Base-by-base conservation (phyloP, 1,139 yeast species). In the Spathaspora jeffriesii region DNA sequence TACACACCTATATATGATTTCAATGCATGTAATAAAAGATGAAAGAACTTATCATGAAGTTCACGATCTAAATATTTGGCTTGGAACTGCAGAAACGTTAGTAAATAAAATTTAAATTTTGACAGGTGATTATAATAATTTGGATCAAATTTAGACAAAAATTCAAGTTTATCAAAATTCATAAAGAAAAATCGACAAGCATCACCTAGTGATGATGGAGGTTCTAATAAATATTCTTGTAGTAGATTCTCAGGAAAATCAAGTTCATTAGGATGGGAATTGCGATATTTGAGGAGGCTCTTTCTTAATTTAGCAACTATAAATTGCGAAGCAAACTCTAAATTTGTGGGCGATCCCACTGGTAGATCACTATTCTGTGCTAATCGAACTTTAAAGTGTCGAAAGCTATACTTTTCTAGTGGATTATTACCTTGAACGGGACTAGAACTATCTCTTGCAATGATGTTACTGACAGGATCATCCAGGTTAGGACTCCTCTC, bases 131-230 rank as follows among this genome's bases (percentile, higher is more conserved):
- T 30, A 13, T 14, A 8, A 30, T 30, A 30, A 2, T 14, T 17
- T 15, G 27, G 28, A 6, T 14, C 34, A 30, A 13, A 7, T 17
- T n/a, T 8, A 3, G 14, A 8, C 4, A 21, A 30, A 15, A 31
- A 21, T 21, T 21, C n/a, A 4, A 40, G 10, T 14, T 14, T 20
- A 20, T 32, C 9, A 31, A 10, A 40, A 21, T 40, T 3, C 7
- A 40, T 1, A 22, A 40, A 30, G 5, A 40, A 40, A 31, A 25
- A 40, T 13, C 37, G 43, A 31, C 43, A 40, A 7, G 10, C 27
- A 30, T 13, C 15, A 34, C 21, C 21, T 18, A 34, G 14, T 4
- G 7, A 4, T 5, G 34, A 30, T 7, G 3, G 13, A 9, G 23
- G 23, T 18, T 34, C 23, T 17, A 22, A 34, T 18, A 34, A 15